Evolutionary conservation across 495 filamentous ascomycete species (phyloP).

Genomic region (Neurospora sp.): DNA sequence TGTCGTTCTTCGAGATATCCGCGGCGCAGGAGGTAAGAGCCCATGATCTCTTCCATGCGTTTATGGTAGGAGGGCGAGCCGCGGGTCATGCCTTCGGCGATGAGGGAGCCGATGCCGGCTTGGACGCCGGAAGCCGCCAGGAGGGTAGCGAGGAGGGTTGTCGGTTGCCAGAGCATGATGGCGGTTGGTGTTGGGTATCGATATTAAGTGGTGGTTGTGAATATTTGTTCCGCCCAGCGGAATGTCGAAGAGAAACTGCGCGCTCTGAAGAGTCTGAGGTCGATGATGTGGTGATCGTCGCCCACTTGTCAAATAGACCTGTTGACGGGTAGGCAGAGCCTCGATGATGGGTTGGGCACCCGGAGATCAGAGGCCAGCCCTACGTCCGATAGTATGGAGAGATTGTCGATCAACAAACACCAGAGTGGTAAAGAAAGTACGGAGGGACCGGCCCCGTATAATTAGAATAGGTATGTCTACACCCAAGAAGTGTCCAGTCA

Average conservation of each 20-base stretch:
- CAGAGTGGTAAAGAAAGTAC: background rate
- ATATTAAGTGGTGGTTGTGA: conserved; percentile 6
- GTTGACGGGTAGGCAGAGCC: background rate
- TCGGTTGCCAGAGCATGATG: conserved; percentile 21
- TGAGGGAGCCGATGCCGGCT: conserved; percentile 15
- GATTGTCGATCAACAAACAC: background rate
- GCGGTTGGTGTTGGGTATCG: conserved; percentile 2
- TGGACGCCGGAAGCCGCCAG: conserved; percentile 17
- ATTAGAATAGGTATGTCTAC: background rate
- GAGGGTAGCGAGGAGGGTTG: conserved; percentile 15
- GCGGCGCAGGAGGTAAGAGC: conserved; percentile 8
- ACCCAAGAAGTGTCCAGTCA: background rate
- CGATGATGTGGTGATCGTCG: background rate
- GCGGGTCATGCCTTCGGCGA: conserved; percentile 17
- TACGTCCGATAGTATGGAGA: background rate
- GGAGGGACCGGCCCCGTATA: background rate
- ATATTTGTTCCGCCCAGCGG: background rate
- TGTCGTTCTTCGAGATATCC: conserved; percentile 15
- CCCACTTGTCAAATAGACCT: no score
- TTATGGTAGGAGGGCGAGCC: conserved; percentile 11
- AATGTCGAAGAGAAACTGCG: background rate
- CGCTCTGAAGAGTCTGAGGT: background rate
- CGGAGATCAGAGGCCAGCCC: background rate
- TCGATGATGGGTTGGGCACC: background rate
- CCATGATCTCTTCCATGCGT: conserved; percentile 19